phyloP scores from a whole-genome alignment of 768 basidiomycete species.

The Mycena olivaceomarginata region DNA sequence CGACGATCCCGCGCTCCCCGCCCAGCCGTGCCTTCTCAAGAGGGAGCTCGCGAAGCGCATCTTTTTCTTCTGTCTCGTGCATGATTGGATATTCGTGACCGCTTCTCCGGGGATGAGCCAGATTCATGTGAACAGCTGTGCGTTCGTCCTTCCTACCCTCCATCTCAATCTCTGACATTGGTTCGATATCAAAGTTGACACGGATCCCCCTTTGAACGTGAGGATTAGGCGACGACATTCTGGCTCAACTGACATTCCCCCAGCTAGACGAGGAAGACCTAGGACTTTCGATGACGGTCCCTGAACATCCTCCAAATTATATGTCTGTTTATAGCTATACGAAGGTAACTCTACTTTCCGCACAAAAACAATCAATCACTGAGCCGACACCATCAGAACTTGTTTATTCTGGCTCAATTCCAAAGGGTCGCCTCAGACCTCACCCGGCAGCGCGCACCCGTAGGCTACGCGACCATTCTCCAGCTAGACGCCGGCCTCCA shows the following conservation, averaged over 20 bases:
- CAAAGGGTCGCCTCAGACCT: conserved; percentile 33
- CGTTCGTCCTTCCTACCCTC: background rate
- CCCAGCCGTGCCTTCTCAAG: conserved; percentile 25
- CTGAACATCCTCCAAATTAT: conserved; percentile 15
- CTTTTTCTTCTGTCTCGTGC: conserved; percentile 21
- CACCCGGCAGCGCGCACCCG: conserved; percentile 17
- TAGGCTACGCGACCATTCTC: conserved; percentile 27
- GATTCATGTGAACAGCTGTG: conserved; percentile 28
- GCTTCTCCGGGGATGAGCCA: conserved; percentile 29
- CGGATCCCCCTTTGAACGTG: conserved; percentile 25
- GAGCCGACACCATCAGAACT: background rate
- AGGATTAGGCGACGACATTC: background rate
- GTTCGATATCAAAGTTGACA: background rate
- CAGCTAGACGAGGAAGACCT: conserved; percentile 29
- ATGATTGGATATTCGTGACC: conserved; percentile 30
- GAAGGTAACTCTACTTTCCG: background rate
- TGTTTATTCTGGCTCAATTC: conserved; percentile 25
- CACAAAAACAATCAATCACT: background rate
- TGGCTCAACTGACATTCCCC: background rate
- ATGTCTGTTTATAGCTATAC: conserved; percentile 31
- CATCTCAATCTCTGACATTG: background rate
- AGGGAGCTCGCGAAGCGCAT: conserved; percentile 26
- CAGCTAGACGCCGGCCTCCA: conserved; percentile 24
- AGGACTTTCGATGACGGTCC: conserved; percentile 14
- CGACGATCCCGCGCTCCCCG: conserved; percentile 21